phyloP scores from a whole-genome alignment of 495 filamentous ascomycete genomes.

The Xylaria nigripes region DNA sequence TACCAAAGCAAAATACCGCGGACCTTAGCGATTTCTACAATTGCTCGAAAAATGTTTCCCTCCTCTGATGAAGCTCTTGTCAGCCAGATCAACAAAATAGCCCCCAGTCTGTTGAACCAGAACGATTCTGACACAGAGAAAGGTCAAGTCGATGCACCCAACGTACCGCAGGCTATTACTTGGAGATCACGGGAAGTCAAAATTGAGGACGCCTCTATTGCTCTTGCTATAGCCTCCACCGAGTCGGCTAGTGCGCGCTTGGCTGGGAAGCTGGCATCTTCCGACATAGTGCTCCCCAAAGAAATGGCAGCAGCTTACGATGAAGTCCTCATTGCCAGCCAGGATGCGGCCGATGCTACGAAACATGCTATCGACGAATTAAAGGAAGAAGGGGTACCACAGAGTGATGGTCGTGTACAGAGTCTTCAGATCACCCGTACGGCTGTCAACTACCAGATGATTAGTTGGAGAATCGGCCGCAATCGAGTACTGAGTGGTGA shows the following conservation, averaged over 20 bases:
- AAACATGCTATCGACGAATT: slow-evolving; percentile 90
- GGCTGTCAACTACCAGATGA: slow-evolving; percentile 82
- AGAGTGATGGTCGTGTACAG: slow-evolving; percentile 83
- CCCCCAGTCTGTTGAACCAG: slow-evolving; percentile 59
- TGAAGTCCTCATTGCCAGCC: slow-evolving; percentile 77
- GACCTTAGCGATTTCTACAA: slow-evolving; percentile 66
- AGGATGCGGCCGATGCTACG: slow-evolving; percentile 89
- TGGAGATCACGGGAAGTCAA: slow-evolving; percentile 86
- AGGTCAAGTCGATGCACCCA: slow-evolving; percentile 44
- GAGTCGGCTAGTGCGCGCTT: slow-evolving; percentile 46
- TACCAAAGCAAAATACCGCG: slow-evolving; percentile 83
- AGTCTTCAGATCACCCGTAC: slow-evolving; percentile 86
- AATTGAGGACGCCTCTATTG: slow-evolving; percentile 90
- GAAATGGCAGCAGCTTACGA: slow-evolving; percentile 77
- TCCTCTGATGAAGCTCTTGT: slow-evolving; percentile 53
- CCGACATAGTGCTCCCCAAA: slow-evolving; percentile 46
- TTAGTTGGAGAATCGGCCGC: slow-evolving; percentile 90
- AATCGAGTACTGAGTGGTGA: slow-evolving; percentile 80
- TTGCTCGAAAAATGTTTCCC: slow-evolving; percentile 70
- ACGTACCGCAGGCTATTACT: slow-evolving; percentile 65
- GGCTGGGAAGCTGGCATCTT: slow-evolving; percentile 54
- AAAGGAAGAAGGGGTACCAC: slow-evolving; percentile 69
- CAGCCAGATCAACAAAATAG: slow-evolving; percentile 58
- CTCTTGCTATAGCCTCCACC: slow-evolving; percentile 53
- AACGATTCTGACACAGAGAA: slow-evolving; percentile 51